These are phyloP conservation scores for Pichia phayaonensis DNA, from an alignment of 805 yeast species.

Conservation along the genomic window DNA sequence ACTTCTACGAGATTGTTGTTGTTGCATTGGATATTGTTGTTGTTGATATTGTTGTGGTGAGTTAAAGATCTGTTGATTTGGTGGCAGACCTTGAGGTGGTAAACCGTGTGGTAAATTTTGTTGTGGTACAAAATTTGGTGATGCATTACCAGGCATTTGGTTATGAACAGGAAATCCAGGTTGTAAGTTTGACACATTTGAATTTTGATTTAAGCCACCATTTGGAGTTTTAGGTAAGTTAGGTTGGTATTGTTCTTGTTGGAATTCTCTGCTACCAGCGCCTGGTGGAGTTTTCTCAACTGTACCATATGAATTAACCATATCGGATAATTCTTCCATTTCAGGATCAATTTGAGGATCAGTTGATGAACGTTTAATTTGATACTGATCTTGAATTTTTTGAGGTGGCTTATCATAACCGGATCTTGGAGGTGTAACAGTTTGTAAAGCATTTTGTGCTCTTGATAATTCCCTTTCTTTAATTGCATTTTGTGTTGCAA, in stretches of 20 bases:
- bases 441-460: not conserved
- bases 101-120: constrained; percentile 28
- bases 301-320: constrained; percentile 25
- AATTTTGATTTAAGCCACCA: constrained; percentile 1
- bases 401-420: constrained; percentile 7
- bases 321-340: constrained; percentile 26
- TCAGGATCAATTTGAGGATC: constrained; percentile 23
- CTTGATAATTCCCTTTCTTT: constrained; percentile 22
- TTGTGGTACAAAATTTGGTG: constrained; percentile 24
- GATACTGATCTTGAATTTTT: constrained; percentile 9
- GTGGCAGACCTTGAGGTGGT: constrained; percentile 29
- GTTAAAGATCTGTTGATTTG: constrained; percentile 23
- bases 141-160: constrained; percentile 14
- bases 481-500: constrained; percentile 22
- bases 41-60: constrained; percentile 12
- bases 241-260: not conserved
- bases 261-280: not conserved
- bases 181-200: constrained; percentile 12
- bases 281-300: constrained; percentile 21
- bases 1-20: constrained; percentile 7
- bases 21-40: constrained; percentile 6
- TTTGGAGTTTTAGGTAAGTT: constrained; percentile 14
- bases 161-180: constrained; percentile 13
- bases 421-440: constrained; percentile 2
- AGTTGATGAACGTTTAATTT: constrained; percentile 8